Evolutionary conservation across 2,329 filamentous ascomycete species (phyloP).

Genomic region (Trichothecium roseum): DNA sequence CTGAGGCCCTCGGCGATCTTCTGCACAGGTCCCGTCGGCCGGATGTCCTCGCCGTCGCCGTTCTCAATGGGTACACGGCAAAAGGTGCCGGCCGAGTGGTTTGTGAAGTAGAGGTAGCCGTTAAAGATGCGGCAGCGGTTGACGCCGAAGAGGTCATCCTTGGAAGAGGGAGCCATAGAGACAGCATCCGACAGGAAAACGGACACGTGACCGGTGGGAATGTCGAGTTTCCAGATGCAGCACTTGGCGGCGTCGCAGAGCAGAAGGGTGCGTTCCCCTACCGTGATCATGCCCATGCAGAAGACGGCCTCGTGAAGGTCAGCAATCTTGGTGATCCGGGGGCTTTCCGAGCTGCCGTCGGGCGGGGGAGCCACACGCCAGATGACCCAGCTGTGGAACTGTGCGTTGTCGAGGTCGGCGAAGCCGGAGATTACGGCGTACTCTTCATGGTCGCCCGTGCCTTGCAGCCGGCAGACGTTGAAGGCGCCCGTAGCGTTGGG

Average conservation of each 20-base stretch:
- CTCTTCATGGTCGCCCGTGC: conserved; percentile 4
- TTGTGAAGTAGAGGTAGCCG: conserved; percentile 4
- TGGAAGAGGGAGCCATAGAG: conserved; percentile 1
- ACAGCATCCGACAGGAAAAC: conserved; percentile 1
- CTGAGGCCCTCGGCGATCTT: not conserved
- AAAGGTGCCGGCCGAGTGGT: conserved; percentile 4
- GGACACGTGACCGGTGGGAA: conserved; percentile 1
- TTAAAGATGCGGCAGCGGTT: conserved; percentile 5
- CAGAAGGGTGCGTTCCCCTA: conserved; percentile 2
- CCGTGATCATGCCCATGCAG: conserved; percentile 3
- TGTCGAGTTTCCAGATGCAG: conserved; percentile 4
- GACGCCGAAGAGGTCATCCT: conserved; percentile 7
- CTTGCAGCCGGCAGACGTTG: conserved; percentile 4
- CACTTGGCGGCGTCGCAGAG: conserved; percentile 3
- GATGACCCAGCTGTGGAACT: conserved; percentile 3
- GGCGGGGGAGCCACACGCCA: conserved; percentile 4
- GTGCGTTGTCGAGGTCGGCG: conserved; percentile 4
- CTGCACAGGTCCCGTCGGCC: conserved; percentile 1
- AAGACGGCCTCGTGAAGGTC: conserved; percentile 3
- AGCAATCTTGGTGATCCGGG: conserved; percentile 3
- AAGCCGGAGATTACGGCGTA: conserved; percentile 5
- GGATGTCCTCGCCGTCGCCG: not conserved
- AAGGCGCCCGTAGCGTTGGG: conserved; percentile 4
- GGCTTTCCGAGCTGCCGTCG: conserved; percentile 1
- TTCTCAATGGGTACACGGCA: conserved; percentile 5